Evolutionary conservation across 169 alveolate genomes (phyloP), one percentile per base, ranked within the genome.

Genomic region (Plasmodium falciparum): DNA sequence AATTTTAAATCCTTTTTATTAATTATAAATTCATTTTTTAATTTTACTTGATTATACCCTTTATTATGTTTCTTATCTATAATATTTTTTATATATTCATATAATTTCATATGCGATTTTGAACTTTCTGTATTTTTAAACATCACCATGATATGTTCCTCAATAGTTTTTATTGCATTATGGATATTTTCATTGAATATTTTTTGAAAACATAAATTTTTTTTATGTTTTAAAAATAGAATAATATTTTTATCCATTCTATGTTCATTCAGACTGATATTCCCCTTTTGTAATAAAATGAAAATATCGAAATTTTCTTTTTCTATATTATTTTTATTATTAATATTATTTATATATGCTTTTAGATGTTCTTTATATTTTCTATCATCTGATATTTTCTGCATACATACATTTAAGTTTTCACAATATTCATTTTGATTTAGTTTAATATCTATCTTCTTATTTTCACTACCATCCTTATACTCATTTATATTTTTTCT

Each of bases 41-140:
- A 66, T 22, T 67, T 56, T 26, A 43, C 6, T 47, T 11, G 13
- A 17, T 54, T 29, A n/a, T 58, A 24, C 45, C 15, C 49, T 56
- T 20, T 43, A 50, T 66, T 39, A 24, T 11, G 3, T 52, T 83
- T 83, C 61, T 69, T 67, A 56, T 45, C 50, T 47, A 67, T 69
- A 83, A 83, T 62, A 69, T 67, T 12, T 43, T 83, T 69, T 56
- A 83, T 83, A 83, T 69, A 83, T 61, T 83, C 73, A 83, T 83
- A 83, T 26, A 83, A 33, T 17, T 83, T 83, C 70, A 83, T 26
- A 58, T 83, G 91, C 7, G 91, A 83, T 33, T 83, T 83, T 15
- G 91, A 83, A 49, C 91, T 83, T 69, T 56, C 50, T 39, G 54
- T 58, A 69, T 69, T 29, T 56, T 29, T 83, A 70, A 69, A 69